phyloP scores from a whole-genome alignment of 345 rosid genomes.

The Pistacia integerrima region DNA sequence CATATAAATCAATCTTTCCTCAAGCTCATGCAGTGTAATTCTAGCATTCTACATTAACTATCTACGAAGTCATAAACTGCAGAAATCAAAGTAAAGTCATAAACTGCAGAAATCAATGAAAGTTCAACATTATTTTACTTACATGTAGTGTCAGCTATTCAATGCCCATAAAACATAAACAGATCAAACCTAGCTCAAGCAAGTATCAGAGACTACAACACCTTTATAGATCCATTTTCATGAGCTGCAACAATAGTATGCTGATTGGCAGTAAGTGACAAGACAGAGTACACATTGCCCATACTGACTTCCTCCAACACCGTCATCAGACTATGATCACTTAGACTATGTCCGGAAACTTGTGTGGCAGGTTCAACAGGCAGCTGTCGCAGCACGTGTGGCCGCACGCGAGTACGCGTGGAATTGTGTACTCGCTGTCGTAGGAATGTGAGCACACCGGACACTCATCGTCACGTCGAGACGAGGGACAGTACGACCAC shows the following conservation, averaged over 20 bases:
- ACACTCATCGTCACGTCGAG: conserved; percentile 39
- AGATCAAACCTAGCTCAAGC: not conserved
- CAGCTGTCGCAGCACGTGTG: conserved; percentile 83
- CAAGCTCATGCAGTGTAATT: not conserved
- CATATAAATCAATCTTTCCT: not conserved
- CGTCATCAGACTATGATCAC: conserved; percentile 75
- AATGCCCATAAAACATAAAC: not conserved
- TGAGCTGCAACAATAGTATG: conserved; percentile 62
- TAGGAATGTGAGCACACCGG: conserved; percentile 81
- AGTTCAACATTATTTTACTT: not conserved
- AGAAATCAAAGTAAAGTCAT: conserved; percentile 6
- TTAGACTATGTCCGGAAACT: conserved; percentile 62
- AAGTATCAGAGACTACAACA: conserved; percentile 24
- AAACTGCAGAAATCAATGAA: not conserved
- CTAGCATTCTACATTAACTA: not conserved
- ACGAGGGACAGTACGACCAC: no score
- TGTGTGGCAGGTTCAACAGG: conserved; percentile 60
- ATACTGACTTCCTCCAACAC: conserved; percentile 64
- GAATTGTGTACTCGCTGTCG: conserved; percentile 57
- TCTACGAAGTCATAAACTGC: not conserved
- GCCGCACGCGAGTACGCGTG: conserved; percentile 86
- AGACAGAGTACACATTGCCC: conserved; percentile 55
- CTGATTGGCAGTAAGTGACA: conserved; percentile 52
- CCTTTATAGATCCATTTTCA: conserved; percentile 84
- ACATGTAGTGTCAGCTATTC: not conserved